Evolutionary conservation across 1,284 basidiomycete genomes (phyloP), one percentile per base, ranked within the genome.

Genomic region (Cutaneotrichosporon sp.): DNA sequence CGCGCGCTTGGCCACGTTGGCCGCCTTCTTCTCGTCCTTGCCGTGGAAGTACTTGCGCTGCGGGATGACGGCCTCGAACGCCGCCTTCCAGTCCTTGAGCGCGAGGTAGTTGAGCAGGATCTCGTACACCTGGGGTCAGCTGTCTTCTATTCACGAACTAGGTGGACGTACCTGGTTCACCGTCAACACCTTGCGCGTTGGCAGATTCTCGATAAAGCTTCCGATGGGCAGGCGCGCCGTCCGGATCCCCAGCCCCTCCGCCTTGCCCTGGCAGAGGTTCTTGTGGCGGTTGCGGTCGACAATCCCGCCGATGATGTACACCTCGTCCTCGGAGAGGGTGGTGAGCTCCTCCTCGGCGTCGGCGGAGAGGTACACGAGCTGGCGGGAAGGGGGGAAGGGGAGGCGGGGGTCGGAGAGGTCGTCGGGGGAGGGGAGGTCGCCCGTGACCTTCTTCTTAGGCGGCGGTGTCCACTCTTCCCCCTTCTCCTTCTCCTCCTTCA

Each of bases 201-300:
- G 85, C 67, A 99, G 82, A 56, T 89, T 84, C 47, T 88, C 83
- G 51, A 97, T 83, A 77, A 91, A 95, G 63, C 87, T 87, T 16
- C 91, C 90, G 58, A 99, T 97, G 1, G 97, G 97, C 52, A 99
- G 85, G 50, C 92, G 88, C 9, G 95, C 97, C 43, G 91, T 89
- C 33, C 88, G 85, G 60, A 99, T 85, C 1, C 86, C 86, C 11
- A 89, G 84, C 52, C 82, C 81, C 46, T 85, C 83, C 2, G 97
- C 93, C 80, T 95, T 97, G 75, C 92, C 84, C 58, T 91, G 83
- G 77, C 97, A 99, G 22, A 99, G 82, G 73, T 89, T 89, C 92
- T 95, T 99, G 84, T 97, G 91, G 38, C 95, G 88, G 80, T 99
- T 99, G 70, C 90, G 90, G 78, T 99, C 97, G 64, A 91, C 91